Base-by-base conservation (phyloP, 1,139 yeast genomes). In the Candida albicans region DNA sequence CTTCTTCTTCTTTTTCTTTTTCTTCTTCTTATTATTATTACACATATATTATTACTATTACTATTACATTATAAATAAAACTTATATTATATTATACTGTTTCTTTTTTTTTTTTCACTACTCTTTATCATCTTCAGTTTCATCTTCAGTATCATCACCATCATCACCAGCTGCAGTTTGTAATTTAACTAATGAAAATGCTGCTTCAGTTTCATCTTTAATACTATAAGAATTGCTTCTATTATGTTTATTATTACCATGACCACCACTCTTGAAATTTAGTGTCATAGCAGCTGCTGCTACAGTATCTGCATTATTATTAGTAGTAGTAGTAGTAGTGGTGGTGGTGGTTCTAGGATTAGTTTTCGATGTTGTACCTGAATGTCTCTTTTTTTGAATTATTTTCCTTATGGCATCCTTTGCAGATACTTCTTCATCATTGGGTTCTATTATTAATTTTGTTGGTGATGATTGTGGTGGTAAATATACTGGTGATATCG, bases 121-220 rank as follows among this genome's bases (percentile, higher is more conserved):
- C 4, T 37, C 39, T 12, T 37, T 34, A 13, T 37, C 39, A 31
- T 37, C 39, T 30, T 37, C 39, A 12, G 39, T 37, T 30, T 37
- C 39, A 30, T 33, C 31, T 29, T 29, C 55, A 13, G 48, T 44
- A 33, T 18, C 22, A 37, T 32, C 40, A 24, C 37, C 52, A 14
- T 52, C 55, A 13, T 49, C 45, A 33, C 52, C 39, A 30, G 32
- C 24, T 5, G 32, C 39, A 12, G 39, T 29, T 13, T 37, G 39
- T 24, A 37, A 13, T 30, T 37, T 37, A 5, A 37, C 39, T 15
- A 37, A 31, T 4, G 39, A 37, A 24, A 37, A 37, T 11, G 39
- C 39, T 5, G 39, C 39, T 30, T 37, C 39, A 8, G 34, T 18
- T 30, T 37, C 46, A 37, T 61, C 67, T n/a, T 29, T 29, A 6